Conservation (phyloP, 768 basidiomycete genomes). For the Pleurotus giganteus region DNA sequence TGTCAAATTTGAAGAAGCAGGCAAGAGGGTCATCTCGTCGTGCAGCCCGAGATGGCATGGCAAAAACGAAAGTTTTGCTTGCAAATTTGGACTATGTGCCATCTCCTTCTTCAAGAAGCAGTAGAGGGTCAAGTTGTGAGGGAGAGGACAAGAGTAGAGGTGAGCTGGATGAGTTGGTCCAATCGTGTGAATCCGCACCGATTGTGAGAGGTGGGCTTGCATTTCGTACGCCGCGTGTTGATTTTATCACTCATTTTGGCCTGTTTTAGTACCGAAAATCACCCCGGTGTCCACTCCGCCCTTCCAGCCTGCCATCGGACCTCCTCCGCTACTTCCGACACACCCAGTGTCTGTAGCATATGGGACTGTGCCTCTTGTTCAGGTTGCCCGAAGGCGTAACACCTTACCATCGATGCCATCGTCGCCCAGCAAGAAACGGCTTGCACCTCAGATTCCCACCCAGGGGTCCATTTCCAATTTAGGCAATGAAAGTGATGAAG, state of each 20-base stretch:
- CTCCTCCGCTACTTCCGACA: not conserved
- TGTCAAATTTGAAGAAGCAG: not conserved
- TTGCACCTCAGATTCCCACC: constrained; percentile 1
- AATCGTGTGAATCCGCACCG: not conserved
- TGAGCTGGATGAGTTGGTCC: not conserved
- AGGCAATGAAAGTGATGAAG: not conserved
- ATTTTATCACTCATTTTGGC: not conserved
- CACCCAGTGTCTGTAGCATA: not conserved
- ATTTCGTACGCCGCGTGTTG: not conserved
- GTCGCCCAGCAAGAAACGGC: not conserved
- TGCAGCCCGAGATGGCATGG: not conserved
- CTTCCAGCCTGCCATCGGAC: not conserved
- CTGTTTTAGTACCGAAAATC: not conserved
- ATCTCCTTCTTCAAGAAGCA: not conserved
- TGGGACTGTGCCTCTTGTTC: not conserved
- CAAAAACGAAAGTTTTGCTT: not conserved
- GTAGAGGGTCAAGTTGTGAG: not conserved
- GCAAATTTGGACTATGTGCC: not conserved
- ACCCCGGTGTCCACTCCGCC: not conserved
- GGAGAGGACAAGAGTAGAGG: not conserved
- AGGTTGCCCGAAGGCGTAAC: not conserved
- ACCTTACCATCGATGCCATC: not conserved
- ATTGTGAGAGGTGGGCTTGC: not conserved
- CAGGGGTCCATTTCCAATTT: not conserved
- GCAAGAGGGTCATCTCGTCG: not conserved